Conservation (phyloP, 1,284 basidiomycete species). For the Trametes pubescens region DNA sequence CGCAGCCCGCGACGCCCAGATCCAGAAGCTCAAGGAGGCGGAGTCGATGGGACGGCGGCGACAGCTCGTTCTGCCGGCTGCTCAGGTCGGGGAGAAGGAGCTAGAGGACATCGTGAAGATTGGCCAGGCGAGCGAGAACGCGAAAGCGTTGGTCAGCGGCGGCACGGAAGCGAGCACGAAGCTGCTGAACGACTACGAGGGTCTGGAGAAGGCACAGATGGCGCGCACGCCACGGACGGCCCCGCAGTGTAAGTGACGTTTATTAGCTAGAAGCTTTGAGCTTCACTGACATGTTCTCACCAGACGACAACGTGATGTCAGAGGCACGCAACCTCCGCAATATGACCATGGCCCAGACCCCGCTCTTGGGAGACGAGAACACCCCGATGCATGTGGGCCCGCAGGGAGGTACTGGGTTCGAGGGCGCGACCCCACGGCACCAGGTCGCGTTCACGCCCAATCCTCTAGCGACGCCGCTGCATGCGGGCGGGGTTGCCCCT, state of each 20-base stretch:
- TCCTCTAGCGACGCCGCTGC: conserved; percentile 88
- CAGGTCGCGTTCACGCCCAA: conserved; percentile 93
- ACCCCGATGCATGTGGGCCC: conserved; percentile 84
- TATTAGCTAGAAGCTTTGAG: conserved; percentile 12
- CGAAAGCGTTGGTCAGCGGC: conserved; percentile 80
- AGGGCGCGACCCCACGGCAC: conserved; percentile 90
- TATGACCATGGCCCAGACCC: conserved; percentile 93
- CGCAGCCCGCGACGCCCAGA: conserved; percentile 94
- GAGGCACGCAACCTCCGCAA: conserved; percentile 96
- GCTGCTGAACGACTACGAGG: conserved; percentile 92
- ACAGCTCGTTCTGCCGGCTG: conserved; percentile 86
- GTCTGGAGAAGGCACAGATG: conserved; percentile 87
- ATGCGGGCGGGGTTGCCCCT: conserved; percentile 55
- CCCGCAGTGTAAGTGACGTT: conserved; percentile 77
- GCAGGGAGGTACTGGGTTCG: conserved; percentile 86
- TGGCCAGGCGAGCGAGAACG: conserved; percentile 88
- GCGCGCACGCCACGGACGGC: conserved; percentile 93
- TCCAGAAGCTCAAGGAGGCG: conserved; percentile 96
- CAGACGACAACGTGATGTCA: conserved; percentile 92
- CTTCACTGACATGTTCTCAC: conserved; percentile 14
- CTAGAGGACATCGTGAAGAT: conserved; percentile 99
- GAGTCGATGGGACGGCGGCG: conserved; percentile 92
- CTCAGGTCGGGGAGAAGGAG: conserved; percentile 96
- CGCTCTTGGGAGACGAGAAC: conserved; percentile 96
- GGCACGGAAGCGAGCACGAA: conserved; percentile 87